phyloP scores from a whole-genome alignment of 75 land plant genomes.

The Picea glauca region DNA sequence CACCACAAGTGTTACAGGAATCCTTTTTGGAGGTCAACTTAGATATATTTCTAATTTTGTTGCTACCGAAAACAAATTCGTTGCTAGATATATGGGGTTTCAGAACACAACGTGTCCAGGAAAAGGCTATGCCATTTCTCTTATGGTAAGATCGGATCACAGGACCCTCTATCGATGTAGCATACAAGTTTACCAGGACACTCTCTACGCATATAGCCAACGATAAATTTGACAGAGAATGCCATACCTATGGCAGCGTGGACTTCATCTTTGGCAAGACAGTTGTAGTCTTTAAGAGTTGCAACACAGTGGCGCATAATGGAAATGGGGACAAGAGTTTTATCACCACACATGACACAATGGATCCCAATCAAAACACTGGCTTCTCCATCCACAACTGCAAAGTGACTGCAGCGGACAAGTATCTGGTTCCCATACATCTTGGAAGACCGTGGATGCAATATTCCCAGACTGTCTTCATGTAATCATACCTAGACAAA shows the following conservation, averaged over 20 bases:
- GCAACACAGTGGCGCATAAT: slow-evolving; percentile 14
- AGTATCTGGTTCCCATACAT: background rate
- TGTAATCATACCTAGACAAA: slow-evolving; percentile 5
- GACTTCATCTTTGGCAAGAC: slow-evolving; percentile 36
- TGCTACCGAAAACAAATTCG: too few relatives aligned
- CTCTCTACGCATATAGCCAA: background rate
- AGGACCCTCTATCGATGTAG: background rate
- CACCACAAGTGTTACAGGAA: background rate
- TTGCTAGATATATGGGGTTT: slow-evolving; percentile 3
- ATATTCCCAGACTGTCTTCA: slow-evolving; percentile 8
- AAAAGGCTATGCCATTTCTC: background rate
- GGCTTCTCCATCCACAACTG: slow-evolving; percentile 31
- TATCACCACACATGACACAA: slow-evolving; percentile 19
- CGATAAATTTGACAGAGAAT: slow-evolving; percentile 21
- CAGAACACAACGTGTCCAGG: background rate
- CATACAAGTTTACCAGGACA: background rate
- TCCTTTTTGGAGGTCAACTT: background rate
- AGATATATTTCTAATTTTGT: background rate
- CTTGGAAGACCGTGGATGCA: slow-evolving; percentile 10
- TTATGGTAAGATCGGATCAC: background rate
- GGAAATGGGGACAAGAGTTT: background rate
- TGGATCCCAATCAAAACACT: slow-evolving; percentile 9
- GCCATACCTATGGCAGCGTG: slow-evolving; percentile 21
- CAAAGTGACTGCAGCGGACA: slow-evolving; percentile 12
- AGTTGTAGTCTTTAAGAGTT: slow-evolving; percentile 26